Evolutionary conservation across 1,139 yeast species (phyloP).

Genomic region (Debaryomyces subglobosus): DNA sequence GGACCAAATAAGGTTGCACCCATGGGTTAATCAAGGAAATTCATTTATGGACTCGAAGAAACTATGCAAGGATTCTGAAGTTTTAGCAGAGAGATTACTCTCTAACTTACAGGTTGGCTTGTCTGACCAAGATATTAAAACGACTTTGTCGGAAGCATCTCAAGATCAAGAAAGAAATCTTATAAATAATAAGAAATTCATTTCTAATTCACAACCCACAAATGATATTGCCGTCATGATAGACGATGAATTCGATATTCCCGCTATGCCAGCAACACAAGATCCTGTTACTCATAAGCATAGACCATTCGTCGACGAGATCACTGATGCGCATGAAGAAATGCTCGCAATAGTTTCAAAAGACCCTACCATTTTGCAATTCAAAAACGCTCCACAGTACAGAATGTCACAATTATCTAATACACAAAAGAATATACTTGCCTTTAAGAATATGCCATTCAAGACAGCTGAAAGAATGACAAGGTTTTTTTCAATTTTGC

Average conservation of each 20-base stretch:
- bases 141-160: neutral
- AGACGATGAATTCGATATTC: constrained; percentile 31
- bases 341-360: constrained; percentile 40
- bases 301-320: constrained; percentile 22
- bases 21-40: constrained; percentile 52
- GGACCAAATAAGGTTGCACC: constrained; percentile 45
- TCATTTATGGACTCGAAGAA: constrained; percentile 44
- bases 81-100: constrained; percentile 43
- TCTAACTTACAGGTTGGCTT: constrained; percentile 50
- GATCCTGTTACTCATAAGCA: constrained; percentile 16
- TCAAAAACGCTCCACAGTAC: constrained; percentile 23
- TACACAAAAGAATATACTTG: constrained; percentile 11
- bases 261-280: constrained; percentile 36
- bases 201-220: constrained; percentile 36
- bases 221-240: constrained; percentile 31
- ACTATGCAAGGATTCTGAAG: constrained; percentile 51
- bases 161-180: neutral
- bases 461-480: constrained; percentile 39
- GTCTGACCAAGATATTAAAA: constrained; percentile 30
- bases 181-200: constrained; percentile 17
- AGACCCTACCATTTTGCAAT: constrained; percentile 57
- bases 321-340: constrained; percentile 27
- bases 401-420: constrained; percentile 8
- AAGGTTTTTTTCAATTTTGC: constrained; percentile 47
- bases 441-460: constrained; percentile 16